Percentiles rank a stretch among this genome's conserved stretches.
These are phyloP conservation scores for Yamadazyma takamatsuzukensis DNA, from an alignment of 805 yeast species.

Conservation along the genomic window DNA sequence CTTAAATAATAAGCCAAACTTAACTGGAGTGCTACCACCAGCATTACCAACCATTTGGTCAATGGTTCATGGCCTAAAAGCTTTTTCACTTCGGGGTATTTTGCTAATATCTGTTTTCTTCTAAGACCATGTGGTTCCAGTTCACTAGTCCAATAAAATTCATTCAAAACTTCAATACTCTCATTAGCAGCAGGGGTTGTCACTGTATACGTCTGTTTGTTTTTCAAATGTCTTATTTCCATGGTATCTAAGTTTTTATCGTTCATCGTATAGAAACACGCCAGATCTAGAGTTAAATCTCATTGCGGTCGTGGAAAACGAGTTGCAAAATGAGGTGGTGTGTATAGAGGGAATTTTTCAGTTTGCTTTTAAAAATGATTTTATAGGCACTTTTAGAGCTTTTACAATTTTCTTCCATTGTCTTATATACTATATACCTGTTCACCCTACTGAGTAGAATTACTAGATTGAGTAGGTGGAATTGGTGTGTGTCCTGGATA, in stretches of 20 bases:
- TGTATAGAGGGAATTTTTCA: too few species aligned
- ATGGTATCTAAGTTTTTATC: not conserved
- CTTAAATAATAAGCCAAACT: slow-evolving; percentile 58
- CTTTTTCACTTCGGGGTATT: slow-evolving; percentile 75
- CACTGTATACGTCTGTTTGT: slow-evolving; percentile 27
- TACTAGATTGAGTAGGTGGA: not conserved
- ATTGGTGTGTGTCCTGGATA: not conserved
- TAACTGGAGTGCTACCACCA: slow-evolving; percentile 69
- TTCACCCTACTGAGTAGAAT: too few species aligned
- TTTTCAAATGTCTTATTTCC: slow-evolving; percentile 22
- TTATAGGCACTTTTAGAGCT: too few species aligned
- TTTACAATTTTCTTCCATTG: too few species aligned
- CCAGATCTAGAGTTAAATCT: not conserved
- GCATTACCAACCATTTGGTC: slow-evolving; percentile 70
- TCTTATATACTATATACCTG: too few species aligned
- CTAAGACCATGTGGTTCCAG: slow-evolving; percentile 78
- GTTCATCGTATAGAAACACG: not conserved
- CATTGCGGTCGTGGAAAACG: too few species aligned
- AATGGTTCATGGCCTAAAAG: slow-evolving; percentile 82
- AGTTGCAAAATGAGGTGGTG: too few species aligned
- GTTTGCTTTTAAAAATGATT: too few species aligned
- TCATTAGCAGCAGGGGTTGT: slow-evolving; percentile 40
- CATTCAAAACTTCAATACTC: slow-evolving; percentile 43
- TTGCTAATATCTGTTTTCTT: slow-evolving; percentile 67
- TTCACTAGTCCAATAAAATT: slow-evolving; percentile 81